Evolutionary conservation across 495 filamentous ascomycete genomes (phyloP).

Genomic region (Neurospora sp.): DNA sequence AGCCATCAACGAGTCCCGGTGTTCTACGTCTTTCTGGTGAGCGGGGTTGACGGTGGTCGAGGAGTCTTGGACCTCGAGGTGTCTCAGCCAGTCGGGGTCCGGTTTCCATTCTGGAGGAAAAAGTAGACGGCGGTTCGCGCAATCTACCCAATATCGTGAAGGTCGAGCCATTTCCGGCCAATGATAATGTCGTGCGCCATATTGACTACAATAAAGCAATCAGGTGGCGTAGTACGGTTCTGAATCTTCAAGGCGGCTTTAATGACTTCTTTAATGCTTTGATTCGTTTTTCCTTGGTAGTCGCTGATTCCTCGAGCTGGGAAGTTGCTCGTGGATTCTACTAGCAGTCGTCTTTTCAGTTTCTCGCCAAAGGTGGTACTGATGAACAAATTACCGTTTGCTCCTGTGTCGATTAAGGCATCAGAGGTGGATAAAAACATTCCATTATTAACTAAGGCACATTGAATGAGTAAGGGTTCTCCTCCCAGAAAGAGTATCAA

Average conservation of each 20-base stretch:
- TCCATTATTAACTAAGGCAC: neutral
- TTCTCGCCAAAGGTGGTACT: neutral
- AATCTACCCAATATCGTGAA: neutral
- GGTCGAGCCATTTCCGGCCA: neutral
- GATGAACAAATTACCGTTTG: neutral
- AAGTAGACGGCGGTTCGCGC: neutral
- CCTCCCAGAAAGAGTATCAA: neutral
- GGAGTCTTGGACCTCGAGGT: neutral
- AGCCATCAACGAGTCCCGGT: neutral
- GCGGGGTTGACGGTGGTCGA: neutral
- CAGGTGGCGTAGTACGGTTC: neutral
- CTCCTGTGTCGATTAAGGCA: neutral
- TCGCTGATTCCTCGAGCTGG: no score
- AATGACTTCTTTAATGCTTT: neutral
- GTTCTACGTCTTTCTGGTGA: neutral
- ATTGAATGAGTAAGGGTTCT: neutral
- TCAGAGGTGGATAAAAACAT: neutral
- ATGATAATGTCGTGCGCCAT: neutral
- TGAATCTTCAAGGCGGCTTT: neutral
- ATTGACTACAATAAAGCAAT: neutral
- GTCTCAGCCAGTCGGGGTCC: neutral
- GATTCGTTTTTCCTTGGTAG: no score
- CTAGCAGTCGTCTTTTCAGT: neutral
- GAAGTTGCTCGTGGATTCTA: no score
- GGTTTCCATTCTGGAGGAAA: neutral